A percentile compares a stretch with the other conserved stretches of the same genome.
phyloP scores from a whole-genome alignment of 306 rosid species.

The Cucurbita argyrosperma region DNA sequence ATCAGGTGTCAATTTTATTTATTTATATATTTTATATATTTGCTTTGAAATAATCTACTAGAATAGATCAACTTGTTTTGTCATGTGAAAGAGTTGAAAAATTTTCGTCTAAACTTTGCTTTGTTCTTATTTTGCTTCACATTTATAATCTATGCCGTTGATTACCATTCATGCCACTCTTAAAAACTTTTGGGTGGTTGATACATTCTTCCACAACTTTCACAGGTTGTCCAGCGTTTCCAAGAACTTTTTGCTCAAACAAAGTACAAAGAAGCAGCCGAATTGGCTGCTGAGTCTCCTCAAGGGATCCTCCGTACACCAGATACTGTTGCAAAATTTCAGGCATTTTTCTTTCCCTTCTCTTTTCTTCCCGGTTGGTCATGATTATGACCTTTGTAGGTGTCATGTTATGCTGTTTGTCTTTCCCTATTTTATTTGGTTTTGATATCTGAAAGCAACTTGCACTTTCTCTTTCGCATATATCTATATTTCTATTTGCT shows the following conservation, averaged over 20 bases:
- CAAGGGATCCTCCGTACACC: conserved; percentile 98
- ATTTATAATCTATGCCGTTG: neutral
- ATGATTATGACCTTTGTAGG: neutral
- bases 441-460: neutral
- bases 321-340: conserved; percentile 96
- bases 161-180: neutral
- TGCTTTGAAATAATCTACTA: neutral
- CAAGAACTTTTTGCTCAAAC: conserved; percentile 99
- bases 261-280: conserved; percentile 98
- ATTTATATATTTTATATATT: neutral
- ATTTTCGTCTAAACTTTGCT: neutral
- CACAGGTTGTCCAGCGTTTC: conserved; percentile 93
- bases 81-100: neutral
- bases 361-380: neutral
- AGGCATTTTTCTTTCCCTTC: conserved; percentile 29
- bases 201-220: conserved; percentile 13
- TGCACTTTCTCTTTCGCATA: neutral
- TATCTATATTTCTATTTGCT: neutral
- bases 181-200: neutral
- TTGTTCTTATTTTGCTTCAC: neutral
- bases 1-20: neutral
- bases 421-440: neutral
- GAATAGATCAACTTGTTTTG: neutral
- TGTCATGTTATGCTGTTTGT: neutral
- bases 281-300: conserved; percentile 98